Base-by-base conservation (phyloP, 164 flowering plant genomes). In the Piper longum region DNA sequence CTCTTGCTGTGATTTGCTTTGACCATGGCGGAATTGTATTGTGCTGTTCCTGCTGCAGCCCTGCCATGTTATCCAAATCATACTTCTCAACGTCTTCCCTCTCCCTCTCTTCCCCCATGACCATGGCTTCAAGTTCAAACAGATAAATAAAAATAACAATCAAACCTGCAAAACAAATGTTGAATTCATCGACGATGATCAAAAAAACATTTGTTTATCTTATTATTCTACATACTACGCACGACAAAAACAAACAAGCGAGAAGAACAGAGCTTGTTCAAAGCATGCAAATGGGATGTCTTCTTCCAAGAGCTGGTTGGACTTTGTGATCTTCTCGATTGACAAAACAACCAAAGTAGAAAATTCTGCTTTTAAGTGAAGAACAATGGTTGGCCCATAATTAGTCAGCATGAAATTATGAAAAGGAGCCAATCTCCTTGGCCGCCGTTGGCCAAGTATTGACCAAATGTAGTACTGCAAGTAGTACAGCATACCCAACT, bases 1-100 rank as follows among this genome's bases (percentile, higher is more conserved):
- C 98, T 42, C 98, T 60, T 1, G 83, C 41, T 3, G 96, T 89
- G 16, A 92, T 81, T 72, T 88, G 98, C 66, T 79, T 74, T 16
- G 70, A 77, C 98, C 98, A 92, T 68, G 93, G 91, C 7, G 77
- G 81, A 11, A 71, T 60, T 56, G 65, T 77, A 56, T 69, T 74
- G 18, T 0, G 26, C 6, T 55, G 51, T 43, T 64, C 74, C 45
- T 66, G 69, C 14, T 63, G 42, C 59, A 59, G 52, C 18, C 62
- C 66, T 2, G 43, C 51, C n/a, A 16, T 54, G 7, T 66, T 80
- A 67, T 73, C 80, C 69, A 66, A 4, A 12, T 67, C 67, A 57
- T 19, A 66, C 57, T 59, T 63, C 56, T 66, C 75, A 19, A 70
- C 75, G 64, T 73, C 75, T 57, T 67, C 56, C 63, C 67, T 69